These are phyloP conservation scores for Escovopsis sp. DNA, from an alignment of 2,329 filamentous ascomycete species.

Conservation along the genomic window DNA sequence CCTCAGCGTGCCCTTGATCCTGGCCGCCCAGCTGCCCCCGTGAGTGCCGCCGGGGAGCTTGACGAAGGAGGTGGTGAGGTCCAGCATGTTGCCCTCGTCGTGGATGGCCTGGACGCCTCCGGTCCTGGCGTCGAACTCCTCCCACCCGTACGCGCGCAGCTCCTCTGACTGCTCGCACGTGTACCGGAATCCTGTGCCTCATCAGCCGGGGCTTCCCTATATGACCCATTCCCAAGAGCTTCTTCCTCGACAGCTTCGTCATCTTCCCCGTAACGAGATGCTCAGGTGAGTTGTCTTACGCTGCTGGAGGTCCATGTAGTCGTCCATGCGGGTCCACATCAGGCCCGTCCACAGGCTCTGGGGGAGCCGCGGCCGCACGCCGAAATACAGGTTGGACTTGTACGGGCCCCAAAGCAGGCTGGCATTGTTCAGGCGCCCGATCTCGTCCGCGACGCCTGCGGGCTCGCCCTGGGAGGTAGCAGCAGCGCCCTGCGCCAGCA, in stretches of 20 bases:
- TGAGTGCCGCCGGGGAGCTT: conserved; percentile 76
- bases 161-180: conserved; percentile 92
- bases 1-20: conserved; percentile 68
- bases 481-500: conserved; percentile 11
- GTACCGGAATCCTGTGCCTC: conserved; percentile 77
- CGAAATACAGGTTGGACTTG: conserved; percentile 87
- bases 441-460: conserved; percentile 29
- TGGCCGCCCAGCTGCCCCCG: conserved; percentile 82
- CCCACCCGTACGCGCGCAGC: conserved; percentile 94
- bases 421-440: conserved; percentile 51
- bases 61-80: conserved; percentile 85
- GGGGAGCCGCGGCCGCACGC: conserved; percentile 65
- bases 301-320: conserved; percentile 57
- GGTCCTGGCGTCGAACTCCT: conserved; percentile 80
- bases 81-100: conserved; percentile 73
- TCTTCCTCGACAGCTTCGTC: too few species aligned
- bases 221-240: too few species aligned
- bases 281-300: too few species aligned
- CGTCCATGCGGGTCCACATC: conserved; percentile 78
- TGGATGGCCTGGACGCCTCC: conserved; percentile 85
- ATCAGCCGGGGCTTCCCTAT: too few species aligned
- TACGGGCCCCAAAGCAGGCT: conserved; percentile 94
- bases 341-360: conserved; percentile 70
- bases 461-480: conserved; percentile 16
- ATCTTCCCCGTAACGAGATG: too few species aligned